Base-by-base conservation (phyloP, 2,329 filamentous ascomycete species). In the Epichloe festucae region DNA sequence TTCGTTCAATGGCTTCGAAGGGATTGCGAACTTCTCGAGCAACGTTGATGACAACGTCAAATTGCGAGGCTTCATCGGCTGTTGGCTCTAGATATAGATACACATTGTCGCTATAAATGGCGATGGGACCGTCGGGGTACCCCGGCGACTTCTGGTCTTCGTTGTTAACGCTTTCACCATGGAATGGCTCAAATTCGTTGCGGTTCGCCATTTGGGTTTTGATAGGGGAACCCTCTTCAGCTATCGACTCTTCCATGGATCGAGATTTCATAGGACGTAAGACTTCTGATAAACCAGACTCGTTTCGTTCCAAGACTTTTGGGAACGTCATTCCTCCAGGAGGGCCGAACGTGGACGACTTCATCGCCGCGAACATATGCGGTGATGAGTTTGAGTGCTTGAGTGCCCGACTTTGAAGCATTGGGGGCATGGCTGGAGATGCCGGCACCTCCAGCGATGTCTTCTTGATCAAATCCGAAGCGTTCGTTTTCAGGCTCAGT, bases 31-130 rank as follows among this genome's bases (percentile, higher is more conserved):
- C 87, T 66, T 94, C 87, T 53, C 84, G 82, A 1, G 87, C 87
- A 6, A 91, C 87, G 57, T 94, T 94, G 62, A 93, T 82, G 17
- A 94, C 81, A 3, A 91, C 84, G 59, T 93, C 88, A 57, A 90
- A 94, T 36, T 78, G 75, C 11, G 83, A 75, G 2, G 87, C 87
- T 63, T 90, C 85, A 41, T 89, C 83, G 0, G 82, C 82, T 1
- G 84, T 87, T 0, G 87, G 87, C 63, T 94, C 87, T 41, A 87
- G 73, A 60, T 90, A 94, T 0, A 93, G 74, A 62, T 82, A 89
- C 7, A 94, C 81, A 44, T 84, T 79, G 53, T 87, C 83, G 50
- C 81, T 82, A 58, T 91, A 90, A 48, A 94, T 90, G 58, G 85
- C 82, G 50, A 91, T 84, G 0, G 87, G 88, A 0, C 87, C 87